Evolutionary conservation across 371 early-diverging fungal species (phyloP), one percentile per base, ranked within the genome.

Genomic region (Catenaria anguillulae): DNA sequence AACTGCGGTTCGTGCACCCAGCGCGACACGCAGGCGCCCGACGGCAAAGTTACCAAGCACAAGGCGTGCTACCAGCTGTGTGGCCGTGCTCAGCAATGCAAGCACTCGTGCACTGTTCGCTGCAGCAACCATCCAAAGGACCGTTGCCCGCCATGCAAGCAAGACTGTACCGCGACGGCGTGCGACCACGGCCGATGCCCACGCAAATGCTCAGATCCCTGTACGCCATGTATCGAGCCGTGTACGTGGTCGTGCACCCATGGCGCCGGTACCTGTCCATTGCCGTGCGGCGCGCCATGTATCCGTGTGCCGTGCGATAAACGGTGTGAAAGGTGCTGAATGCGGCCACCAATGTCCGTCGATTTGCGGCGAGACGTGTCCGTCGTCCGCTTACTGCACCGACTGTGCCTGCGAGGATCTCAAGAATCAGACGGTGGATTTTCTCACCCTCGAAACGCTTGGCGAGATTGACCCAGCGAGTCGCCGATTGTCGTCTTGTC

Each of bases 211-310:
- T 56, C 64, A 24, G 54, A 60, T 2, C 50, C 70, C 0, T 80
- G 80, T 62, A 50, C 65, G 10, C 69, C 73, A 12, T 81, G 81
- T 62, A 55, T 70, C n/a, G 68, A 72, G 58, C 43, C 36, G 0
- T 79, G 81, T 54, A 34, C 35, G 0, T 79, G 80, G 78, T 13
- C 34, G 0, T 81, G 81, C 42, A 33, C 62, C 1, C 81, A 81
- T 58, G 64, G 69, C 48, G 24, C 19, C 56, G 76, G 74, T 0
- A 13, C 36, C 4, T 80, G 80, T 60, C 26, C 37, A 8, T 46
- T 77, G 59, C 73, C 74, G 1, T 80, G 80, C 36, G 80, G 80
- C 33, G 77, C 69, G 6, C 81, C 81, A 0, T 81, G 81, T 37
- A 63, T 65, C 19, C 71, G 77, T 26, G 67, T 78, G 17, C 82